A percentile compares a stretch with the other conserved stretches of the same genome.
These are phyloP conservation scores for Vaccinium corymbosum DNA, from an alignment of 148 eudicot species.

Conservation along the genomic window DNA sequence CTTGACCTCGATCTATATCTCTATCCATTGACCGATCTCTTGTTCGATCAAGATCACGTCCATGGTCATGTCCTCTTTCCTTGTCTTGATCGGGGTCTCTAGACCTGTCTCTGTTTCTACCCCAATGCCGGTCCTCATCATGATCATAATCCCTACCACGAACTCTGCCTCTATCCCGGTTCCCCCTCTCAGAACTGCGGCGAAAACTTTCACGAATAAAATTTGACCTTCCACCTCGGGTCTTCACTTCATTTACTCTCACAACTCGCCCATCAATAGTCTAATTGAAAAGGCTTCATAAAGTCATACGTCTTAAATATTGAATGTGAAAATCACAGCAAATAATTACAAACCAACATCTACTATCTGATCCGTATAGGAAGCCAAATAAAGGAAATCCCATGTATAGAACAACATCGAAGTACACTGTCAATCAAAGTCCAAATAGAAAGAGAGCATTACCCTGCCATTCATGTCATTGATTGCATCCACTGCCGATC, in stretches of 20 bases:
- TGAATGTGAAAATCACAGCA: background rate
- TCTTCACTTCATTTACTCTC: conserved; percentile 74
- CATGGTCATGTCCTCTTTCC: conserved; percentile 36
- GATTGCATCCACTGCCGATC: conserved; percentile 77
- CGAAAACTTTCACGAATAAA: conserved; percentile 53
- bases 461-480: conserved; percentile 71
- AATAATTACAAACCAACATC: background rate
- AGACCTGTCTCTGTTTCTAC: conserved; percentile 42
- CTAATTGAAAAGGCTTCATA: conserved; percentile 31
- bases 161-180: conserved; percentile 47
- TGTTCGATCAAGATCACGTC: conserved; percentile 29
- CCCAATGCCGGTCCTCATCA: conserved; percentile 8
- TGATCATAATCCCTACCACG: conserved; percentile 41
- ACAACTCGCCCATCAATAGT: conserved; percentile 79
- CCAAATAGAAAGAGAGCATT: background rate
- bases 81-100: conserved; percentile 34
- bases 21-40: conserved; percentile 35
- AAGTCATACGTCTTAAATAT: conserved; percentile 12
- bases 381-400: background rate
- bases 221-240: conserved; percentile 55
- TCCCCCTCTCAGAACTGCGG: conserved; percentile 43
- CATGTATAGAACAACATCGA: background rate
- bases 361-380: conserved; percentile 20
- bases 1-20: conserved; percentile 30
- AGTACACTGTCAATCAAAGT: background rate